phyloP scores from a whole-genome alignment of 2,329 filamentous ascomycete species.

The Sclerotinia glacialis region DNA sequence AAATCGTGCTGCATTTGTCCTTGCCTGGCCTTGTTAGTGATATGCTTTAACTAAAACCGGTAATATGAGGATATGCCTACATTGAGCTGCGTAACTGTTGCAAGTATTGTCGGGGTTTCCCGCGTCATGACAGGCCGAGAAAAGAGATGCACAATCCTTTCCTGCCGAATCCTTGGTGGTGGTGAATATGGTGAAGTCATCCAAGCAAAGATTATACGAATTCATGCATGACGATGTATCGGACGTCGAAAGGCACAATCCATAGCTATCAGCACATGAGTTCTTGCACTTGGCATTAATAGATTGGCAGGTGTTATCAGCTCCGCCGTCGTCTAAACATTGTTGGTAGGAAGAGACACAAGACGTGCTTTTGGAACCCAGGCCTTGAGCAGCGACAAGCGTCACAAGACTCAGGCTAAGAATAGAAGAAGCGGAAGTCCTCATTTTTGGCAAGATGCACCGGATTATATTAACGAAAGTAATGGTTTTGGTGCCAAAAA shows the following conservation, averaged over 20 bases:
- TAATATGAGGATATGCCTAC: neutral
- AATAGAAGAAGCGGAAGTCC: neutral
- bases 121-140: conserved; percentile 21
- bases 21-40: conserved; percentile 16
- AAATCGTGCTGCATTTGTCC: conserved; percentile 27
- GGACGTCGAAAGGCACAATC: neutral
- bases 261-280: conserved; percentile 10
- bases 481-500: neutral
- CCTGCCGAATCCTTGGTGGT: conserved; percentile 21
- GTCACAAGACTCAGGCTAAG: neutral
- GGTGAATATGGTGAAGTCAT: conserved; percentile 23
- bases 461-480: conserved; percentile 1
- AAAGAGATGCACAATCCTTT: conserved; percentile 25
- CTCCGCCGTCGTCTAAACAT: conserved; percentile 24
- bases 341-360: conserved; percentile 22
- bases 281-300: conserved; percentile 25
- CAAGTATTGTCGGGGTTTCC: conserved; percentile 24
- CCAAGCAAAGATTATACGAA: conserved; percentile 16
- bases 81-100: conserved; percentile 24
- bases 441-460: conserved; percentile 3
- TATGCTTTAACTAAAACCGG: neutral
- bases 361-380: neutral
- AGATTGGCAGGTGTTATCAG: conserved; percentile 23
- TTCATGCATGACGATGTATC: conserved; percentile 1
- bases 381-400: conserved; percentile 15